Percentiles rank a stretch among this genome's conserved stretches.
Evolutionary conservation across 805 yeast genomes (phyloP).

Genomic region (Ogataea pignaliae): DNA sequence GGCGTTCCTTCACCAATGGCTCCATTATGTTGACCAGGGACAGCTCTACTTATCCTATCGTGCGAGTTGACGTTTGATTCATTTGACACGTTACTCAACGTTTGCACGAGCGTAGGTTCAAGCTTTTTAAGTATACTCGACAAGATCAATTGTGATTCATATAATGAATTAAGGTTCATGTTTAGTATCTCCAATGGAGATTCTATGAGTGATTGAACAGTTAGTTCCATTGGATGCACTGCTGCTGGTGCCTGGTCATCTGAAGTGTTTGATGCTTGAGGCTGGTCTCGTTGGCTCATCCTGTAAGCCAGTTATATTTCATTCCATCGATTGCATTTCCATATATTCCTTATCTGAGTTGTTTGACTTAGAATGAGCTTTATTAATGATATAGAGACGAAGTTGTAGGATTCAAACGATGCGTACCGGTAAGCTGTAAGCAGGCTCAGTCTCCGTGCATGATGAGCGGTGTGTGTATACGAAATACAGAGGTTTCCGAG

Average conservation of each 20-base stretch:
- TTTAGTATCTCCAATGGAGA: constrained; percentile 49
- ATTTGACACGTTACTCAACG: constrained; percentile 9
- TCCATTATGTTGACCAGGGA: no score
- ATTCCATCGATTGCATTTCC: no score
- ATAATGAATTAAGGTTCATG: constrained; percentile 45
- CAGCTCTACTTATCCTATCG: neutral
- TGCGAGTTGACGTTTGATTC: neutral
- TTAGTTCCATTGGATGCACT: constrained; percentile 55
- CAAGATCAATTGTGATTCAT: constrained; percentile 53
- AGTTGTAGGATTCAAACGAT: no score
- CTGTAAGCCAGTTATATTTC: no score
- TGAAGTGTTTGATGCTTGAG: no score
- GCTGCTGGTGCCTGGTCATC: constrained; percentile 16
- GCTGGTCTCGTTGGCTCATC: no score
- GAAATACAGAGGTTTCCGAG: no score
- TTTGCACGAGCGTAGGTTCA: constrained; percentile 28
- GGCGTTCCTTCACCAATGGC: constrained; percentile 12
- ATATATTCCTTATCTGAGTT: no score
- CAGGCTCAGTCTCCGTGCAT: no score
- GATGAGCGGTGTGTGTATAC: no score
- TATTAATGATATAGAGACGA: neutral
- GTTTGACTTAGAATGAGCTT: neutral
- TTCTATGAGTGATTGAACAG: constrained; percentile 52
- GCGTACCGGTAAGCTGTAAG: no score
- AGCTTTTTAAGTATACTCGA: constrained; percentile 43